Conservation (phyloP, 805 yeast genomes). For the Brettanomyces bruxellensis region DNA sequence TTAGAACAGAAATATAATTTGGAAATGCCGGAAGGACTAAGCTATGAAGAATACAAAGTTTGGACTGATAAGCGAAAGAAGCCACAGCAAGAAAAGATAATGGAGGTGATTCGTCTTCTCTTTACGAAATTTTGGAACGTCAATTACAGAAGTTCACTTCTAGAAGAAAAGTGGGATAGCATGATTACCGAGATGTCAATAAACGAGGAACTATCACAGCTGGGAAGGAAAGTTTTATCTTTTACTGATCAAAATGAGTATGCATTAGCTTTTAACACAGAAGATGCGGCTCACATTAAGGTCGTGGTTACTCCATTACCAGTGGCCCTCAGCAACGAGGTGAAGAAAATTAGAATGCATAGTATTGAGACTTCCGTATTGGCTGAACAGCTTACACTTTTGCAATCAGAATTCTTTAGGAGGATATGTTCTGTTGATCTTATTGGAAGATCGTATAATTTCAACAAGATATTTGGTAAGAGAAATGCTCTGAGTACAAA, state of each 20-base stretch:
- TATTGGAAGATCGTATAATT: conserved; percentile 68
- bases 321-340: conserved; percentile 14
- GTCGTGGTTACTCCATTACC: conserved; percentile 12
- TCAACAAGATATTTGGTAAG: conserved; percentile 26
- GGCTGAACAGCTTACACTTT: conserved; percentile 78
- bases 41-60: conserved; percentile 67
- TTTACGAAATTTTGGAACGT: conserved; percentile 65
- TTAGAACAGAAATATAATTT: conserved; percentile 58
- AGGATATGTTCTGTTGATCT: conserved; percentile 66
- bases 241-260: conserved; percentile 19
- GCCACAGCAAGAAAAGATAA: conserved; percentile 58
- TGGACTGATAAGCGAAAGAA: conserved; percentile 69
- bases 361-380: conserved; percentile 69
- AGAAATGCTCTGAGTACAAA: conserved; percentile 15
- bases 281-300: conserved; percentile 7
- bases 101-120: conserved; percentile 57
- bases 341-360: conserved; percentile 37
- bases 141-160: conserved; percentile 41
- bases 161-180: conserved; percentile 24
- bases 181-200: conserved; percentile 8
- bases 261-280: conserved; percentile 13
- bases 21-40: conserved; percentile 80
- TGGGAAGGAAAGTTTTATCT: conserved; percentile 17
- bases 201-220: conserved; percentile 4
- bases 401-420: conserved; percentile 63